A percentile compares a stretch with the other conserved stretches of the same genome.
Conservation (phyloP, 1,139 yeast species). For the Yamadazyma atmosphaerica region DNA sequence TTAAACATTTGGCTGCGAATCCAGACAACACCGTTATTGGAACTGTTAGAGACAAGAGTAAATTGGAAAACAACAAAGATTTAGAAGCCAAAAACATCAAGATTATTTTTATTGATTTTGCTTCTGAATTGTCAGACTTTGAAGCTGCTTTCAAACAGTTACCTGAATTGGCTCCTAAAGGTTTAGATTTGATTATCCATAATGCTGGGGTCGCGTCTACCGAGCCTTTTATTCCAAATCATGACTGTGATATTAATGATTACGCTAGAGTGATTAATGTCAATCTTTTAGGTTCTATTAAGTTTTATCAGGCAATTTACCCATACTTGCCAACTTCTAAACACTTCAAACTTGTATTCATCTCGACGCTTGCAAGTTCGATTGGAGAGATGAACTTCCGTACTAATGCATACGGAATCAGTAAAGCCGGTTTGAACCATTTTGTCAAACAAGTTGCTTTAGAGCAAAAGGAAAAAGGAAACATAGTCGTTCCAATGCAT, state of each 20-base stretch:
- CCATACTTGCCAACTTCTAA: conserved; percentile 21
- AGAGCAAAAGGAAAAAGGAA: conserved; percentile 1
- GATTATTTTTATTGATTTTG: conserved; percentile 10
- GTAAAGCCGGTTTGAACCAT: conserved; percentile 10
- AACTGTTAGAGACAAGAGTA: conserved; percentile 19
- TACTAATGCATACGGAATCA: conserved; percentile 7
- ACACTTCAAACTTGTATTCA: conserved; percentile 22
- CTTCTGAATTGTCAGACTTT: conserved; percentile 3
- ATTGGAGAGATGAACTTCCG: conserved; percentile 10
- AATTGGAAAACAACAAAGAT: conserved; percentile 13
- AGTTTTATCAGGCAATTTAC: conserved; percentile 23
- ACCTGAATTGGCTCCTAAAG: conserved; percentile 10
- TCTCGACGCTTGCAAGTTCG: conserved; percentile 25
- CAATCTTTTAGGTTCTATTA: conserved; percentile 32
- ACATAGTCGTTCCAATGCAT: conserved; percentile 12
- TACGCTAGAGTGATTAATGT: conserved; percentile 22
- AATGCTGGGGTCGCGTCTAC: too few species aligned
- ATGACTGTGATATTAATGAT: too few species aligned
- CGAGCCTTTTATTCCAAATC: too few species aligned
- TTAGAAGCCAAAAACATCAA: conserved; percentile 13
- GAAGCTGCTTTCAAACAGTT: conserved; percentile 8
- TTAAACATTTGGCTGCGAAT: conserved; percentile 12
- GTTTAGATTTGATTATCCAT: conserved; percentile 19
- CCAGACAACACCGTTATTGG: conserved; percentile 15
- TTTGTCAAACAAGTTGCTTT: conserved; percentile 5